phyloP scores from a whole-genome alignment of 1,284 basidiomycete species.

The Irpex sp. region DNA sequence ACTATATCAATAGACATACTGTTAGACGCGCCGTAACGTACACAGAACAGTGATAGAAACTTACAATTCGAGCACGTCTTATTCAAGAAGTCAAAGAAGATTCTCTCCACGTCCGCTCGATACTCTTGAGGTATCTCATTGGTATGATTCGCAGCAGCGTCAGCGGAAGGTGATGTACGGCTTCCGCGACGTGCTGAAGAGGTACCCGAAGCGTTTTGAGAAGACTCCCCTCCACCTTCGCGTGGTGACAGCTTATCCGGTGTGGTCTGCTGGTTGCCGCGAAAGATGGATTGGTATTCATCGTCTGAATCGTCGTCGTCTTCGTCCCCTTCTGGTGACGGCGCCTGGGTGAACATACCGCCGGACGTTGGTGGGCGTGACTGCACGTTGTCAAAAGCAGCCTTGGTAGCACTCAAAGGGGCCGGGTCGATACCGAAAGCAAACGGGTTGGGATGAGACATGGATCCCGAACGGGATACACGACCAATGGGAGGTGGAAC shows the following conservation, averaged over 20 bases:
- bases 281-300: conserved; percentile 11
- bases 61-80: conserved; percentile 87
- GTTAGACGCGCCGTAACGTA: not conserved
- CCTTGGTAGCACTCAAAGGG: conserved; percentile 14
- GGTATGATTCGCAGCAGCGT: conserved; percentile 32
- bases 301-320: conserved; percentile 39
- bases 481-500: conserved; percentile 31
- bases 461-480: conserved; percentile 62
- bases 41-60: conserved; percentile 24
- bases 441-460: conserved; percentile 45
- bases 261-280: not conserved
- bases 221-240: not conserved
- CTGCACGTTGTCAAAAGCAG: conserved; percentile 16
- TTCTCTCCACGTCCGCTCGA: conserved; percentile 77
- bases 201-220: conserved; percentile 22
- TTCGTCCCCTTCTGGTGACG: conserved; percentile 35
- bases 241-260: conserved; percentile 1
- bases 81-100: conserved; percentile 91
- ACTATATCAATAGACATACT: conserved; percentile 45
- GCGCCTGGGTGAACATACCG: conserved; percentile 21
- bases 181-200: conserved; percentile 25
- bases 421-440: conserved; percentile 34
- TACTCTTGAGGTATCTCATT: conserved; percentile 82
- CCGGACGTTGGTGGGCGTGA: conserved; percentile 30
- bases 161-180: conserved; percentile 27